Percentiles rank a stretch among this genome's conserved stretches.
Conservation (phyloP, 805 yeast genomes). For the Sugiyamaella valdiviana region DNA sequence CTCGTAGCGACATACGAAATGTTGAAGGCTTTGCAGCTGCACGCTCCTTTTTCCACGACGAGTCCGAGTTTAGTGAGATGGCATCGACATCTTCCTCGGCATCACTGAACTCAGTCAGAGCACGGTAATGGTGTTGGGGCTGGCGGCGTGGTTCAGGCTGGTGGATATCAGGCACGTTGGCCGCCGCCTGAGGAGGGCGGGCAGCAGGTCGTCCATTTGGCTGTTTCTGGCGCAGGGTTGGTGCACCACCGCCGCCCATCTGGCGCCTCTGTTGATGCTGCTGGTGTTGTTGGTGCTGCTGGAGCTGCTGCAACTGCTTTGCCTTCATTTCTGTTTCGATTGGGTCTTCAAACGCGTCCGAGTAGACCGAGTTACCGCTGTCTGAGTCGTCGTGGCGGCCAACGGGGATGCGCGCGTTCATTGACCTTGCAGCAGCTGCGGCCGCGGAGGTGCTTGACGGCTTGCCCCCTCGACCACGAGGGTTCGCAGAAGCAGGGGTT, state of each 20-base stretch:
- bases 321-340: slow-evolving; percentile 2
- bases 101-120: slow-evolving; percentile 2
- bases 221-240: not conserved
- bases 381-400: slow-evolving; percentile 14
- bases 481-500: not conserved
- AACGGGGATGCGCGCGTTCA: not conserved
- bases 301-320: not conserved
- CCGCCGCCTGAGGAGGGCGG: not conserved
- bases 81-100: slow-evolving; percentile 16
- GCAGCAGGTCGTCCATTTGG: not conserved
- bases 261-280: not conserved
- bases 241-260: too few species aligned
- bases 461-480: slow-evolving; percentile 1
- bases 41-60: slow-evolving; percentile 23
- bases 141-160: not conserved
- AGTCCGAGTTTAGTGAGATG: slow-evolving; percentile 21
- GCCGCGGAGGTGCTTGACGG: slow-evolving; percentile 6
- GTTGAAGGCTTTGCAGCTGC: not conserved
- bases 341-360: slow-evolving; percentile 20
- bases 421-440: slow-evolving; percentile 10
- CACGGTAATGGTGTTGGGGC: slow-evolving; percentile 8
- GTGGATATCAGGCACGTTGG: not conserved
- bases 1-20: slow-evolving; percentile 12
- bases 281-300: not conserved
- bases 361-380: slow-evolving; percentile 20